phyloP scores from a whole-genome alignment of 1,139 yeast species.

The Sugiyamaella japonica region DNA sequence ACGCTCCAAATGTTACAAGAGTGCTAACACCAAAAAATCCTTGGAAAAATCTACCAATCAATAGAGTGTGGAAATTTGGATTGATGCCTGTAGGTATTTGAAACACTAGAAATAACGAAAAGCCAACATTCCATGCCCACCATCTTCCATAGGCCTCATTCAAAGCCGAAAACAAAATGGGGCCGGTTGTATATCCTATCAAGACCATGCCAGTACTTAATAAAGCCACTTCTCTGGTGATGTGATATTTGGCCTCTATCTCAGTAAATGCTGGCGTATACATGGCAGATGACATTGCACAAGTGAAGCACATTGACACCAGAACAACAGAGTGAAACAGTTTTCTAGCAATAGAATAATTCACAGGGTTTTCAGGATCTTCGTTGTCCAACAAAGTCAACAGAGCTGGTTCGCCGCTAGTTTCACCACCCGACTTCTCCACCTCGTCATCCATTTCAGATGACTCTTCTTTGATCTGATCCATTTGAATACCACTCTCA shows the following conservation, averaged over 20 bases:
- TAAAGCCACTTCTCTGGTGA: conserved; percentile 14
- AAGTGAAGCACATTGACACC: conserved; percentile 11
- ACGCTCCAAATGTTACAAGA: conserved; percentile 13
- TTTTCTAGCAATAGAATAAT: conserved; percentile 11
- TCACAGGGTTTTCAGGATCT: conserved; percentile 16
- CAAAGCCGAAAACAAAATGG: conserved; percentile 7
- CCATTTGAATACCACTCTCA: too few relatives aligned
- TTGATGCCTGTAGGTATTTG: conserved; percentile 17
- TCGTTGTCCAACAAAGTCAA: conserved; percentile 9
- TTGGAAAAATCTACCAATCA: conserved; percentile 15
- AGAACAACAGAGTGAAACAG: conserved; percentile 10
- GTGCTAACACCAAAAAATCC: conserved; percentile 15
- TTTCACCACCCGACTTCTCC: background rate
- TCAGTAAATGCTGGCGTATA: conserved; percentile 15
- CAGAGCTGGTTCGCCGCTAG: background rate
- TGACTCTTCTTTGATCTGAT: too few relatives aligned
- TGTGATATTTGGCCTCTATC: conserved; percentile 12
- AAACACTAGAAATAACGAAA: conserved; percentile 8
- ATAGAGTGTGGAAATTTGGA: conserved; percentile 11
- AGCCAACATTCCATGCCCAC: conserved; percentile 7
- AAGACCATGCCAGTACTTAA: conserved; percentile 16
- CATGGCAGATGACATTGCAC: conserved; percentile 16
- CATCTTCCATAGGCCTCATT: conserved; percentile 16
- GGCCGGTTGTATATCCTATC: conserved; percentile 10
- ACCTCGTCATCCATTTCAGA: too few relatives aligned